Base-by-base conservation (phyloP, 2,329 filamentous ascomycete genomes). In the Sporothrix phasma region DNA sequence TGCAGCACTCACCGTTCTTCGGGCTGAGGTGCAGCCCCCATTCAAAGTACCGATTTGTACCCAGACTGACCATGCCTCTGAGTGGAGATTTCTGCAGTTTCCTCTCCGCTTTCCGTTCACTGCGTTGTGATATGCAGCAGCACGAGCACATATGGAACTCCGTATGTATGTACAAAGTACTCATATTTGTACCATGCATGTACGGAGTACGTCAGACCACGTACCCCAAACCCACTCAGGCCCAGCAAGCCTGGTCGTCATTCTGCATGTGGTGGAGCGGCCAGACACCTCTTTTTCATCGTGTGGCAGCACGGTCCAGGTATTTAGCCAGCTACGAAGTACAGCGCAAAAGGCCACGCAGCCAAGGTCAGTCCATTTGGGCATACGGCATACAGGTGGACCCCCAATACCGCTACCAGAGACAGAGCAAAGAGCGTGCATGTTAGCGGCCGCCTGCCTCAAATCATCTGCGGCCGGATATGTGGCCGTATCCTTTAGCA, bases 401-500 rank as follows among this genome's bases (percentile, higher is more conserved):
- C 61, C 60, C 31, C 61, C 49, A 51, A 29, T 15, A 51, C 24
- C 24, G 19, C 45, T 31, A n/a, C 47, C 34, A 64, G 29, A 61
- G 29, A 46, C 54, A 19, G 5, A 37, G 26, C 17, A 17, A 53
- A 41, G 5, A 37, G 29, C 31, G 29, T 51, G 31, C 46, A 41
- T 53, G 4, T 24, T 17, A 22, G 26, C 34, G 49, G n/a, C 39
- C 53, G 37, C 64, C 49, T 65, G 66, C 61, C 43, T 46, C 43
- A 47, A 64, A 64, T 47, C 64, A 47, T 39, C 58, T 68, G 67
- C 67, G 67, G 67, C 67, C 67, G 31, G 22, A 65, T 46, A 64
- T 67, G 67, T 64, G 58, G 54, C 67, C 66, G 61, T 47, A 41
- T 56, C 61, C 61, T 61, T 45, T 65, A 34, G 10, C 43, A 22